A percentile compares a stretch with the other conserved stretches of the same genome.
Conservation (phyloP, 2,329 filamentous ascomycete species). For the Sclerotinia glacialis region DNA sequence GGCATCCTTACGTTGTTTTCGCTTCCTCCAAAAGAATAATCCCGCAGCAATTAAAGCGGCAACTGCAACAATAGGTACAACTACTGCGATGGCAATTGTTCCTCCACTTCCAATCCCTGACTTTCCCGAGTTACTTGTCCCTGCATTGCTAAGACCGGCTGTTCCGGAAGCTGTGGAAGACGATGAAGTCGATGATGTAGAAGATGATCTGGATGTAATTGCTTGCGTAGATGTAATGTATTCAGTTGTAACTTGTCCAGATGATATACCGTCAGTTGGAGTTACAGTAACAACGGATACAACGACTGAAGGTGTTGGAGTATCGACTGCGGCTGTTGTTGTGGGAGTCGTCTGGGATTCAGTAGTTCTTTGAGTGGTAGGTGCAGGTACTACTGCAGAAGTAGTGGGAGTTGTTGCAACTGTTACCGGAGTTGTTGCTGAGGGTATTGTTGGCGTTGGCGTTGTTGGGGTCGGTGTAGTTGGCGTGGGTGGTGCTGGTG, state of each 20-base stretch:
- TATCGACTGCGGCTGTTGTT: constrained; percentile 23
- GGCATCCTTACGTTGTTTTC: constrained; percentile 78
- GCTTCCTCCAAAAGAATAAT: constrained; percentile 83
- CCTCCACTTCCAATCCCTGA: constrained; percentile 48
- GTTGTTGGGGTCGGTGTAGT: constrained; percentile 25
- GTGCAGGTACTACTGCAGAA: constrained; percentile 21
- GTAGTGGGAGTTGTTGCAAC: constrained; percentile 22
- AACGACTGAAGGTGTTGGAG: constrained; percentile 29
- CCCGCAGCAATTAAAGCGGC: constrained; percentile 73
- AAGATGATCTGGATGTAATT: constrained; percentile 8
- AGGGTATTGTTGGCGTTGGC: constrained; percentile 16
- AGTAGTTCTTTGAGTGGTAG: constrained; percentile 26
- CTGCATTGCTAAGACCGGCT: constrained; percentile 23
- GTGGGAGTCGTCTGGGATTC: constrained; percentile 33
- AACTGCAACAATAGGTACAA: constrained; percentile 87
- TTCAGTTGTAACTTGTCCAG: constrained; percentile 24
- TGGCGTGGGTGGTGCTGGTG: constrained; percentile 26
- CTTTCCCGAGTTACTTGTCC: background rate
- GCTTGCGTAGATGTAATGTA: constrained; percentile 26
- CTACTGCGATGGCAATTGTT: constrained; percentile 87
- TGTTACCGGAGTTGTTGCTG: constrained; percentile 25
- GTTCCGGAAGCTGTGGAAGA: constrained; percentile 33
- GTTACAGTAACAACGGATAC: constrained; percentile 15
- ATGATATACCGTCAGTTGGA: constrained; percentile 5
- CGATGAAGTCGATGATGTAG: constrained; percentile 26